A percentile compares a stretch with the other conserved stretches of the same genome.
Evolutionary conservation across 495 filamentous ascomycete species (phyloP).

Genomic region (Neurospora sp.): DNA sequence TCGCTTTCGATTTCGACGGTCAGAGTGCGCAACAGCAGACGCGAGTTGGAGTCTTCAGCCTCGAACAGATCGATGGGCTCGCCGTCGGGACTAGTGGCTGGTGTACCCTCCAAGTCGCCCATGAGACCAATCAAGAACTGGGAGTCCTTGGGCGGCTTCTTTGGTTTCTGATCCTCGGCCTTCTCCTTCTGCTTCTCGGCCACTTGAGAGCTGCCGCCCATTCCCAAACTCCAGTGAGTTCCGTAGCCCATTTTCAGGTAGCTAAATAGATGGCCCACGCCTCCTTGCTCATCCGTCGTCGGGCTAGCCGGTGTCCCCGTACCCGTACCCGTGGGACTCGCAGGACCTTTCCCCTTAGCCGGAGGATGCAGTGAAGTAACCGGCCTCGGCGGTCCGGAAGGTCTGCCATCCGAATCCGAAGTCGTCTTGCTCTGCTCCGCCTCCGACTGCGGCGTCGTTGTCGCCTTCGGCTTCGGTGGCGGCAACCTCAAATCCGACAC

Average conservation of each 20-base stretch:
- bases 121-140: slow-evolving; percentile 64
- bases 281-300: slow-evolving; percentile 6
- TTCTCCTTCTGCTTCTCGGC: slow-evolving; percentile 4
- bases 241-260: slow-evolving; percentile 49
- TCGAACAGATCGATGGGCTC: slow-evolving; percentile 10
- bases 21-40: slow-evolving; percentile 36
- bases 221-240: slow-evolving; percentile 38
- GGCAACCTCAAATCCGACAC: background rate
- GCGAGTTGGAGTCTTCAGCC: slow-evolving; percentile 25
- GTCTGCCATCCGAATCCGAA: background rate
- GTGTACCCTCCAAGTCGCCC: slow-evolving; percentile 43
- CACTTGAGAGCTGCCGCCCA: slow-evolving; percentile 11
- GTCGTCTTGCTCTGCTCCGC: background rate
- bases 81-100: slow-evolving; percentile 10
- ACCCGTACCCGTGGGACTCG: background rate
- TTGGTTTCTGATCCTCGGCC: background rate
- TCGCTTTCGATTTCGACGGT: slow-evolving; percentile 40
- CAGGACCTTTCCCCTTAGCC: background rate
- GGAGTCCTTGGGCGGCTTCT: slow-evolving; percentile 26
- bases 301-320: background rate
- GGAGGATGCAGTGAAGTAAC: background rate
- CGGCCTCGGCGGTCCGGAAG: background rate
- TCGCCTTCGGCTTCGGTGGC: background rate
- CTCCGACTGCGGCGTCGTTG: background rate
- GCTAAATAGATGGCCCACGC: slow-evolving; percentile 34